Evolutionary conservation across 2,329 filamentous ascomycete genomes (phyloP), one percentile per base, ranked within the genome.

Genomic region (Rhinocladiella similis): DNA sequence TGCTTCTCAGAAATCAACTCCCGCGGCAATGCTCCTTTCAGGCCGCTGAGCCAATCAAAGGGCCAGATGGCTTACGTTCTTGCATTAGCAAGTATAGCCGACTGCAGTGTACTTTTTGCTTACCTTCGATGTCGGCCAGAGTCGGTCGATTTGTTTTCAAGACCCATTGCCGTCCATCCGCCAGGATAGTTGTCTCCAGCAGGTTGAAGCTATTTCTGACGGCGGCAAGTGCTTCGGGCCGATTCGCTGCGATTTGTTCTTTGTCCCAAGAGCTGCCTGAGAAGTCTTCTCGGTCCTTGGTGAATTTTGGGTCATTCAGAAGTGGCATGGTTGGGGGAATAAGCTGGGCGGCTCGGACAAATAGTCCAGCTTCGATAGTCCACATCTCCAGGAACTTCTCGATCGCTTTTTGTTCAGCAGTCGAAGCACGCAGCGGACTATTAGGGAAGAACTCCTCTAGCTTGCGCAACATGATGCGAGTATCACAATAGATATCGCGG

Each of bases 401-500:
- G 1, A 85, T 51, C 5, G 79, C 80, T 33, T 68, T 66, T 22
- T 79, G 70, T 7, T 80, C 75, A 2, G 69, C 67, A 27, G 68
- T 67, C 1, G 71, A 63, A 33, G 75, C 68, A 36, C 73, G 72
- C 59, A 76, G 57, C 66, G 74, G 67, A 13, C 73, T 68, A 2
- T 75, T 60, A 0, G 80, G 80, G 67, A 81, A 83, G 35, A 81
- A 72, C 1, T 73, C 64, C 41, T 65, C 62, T 1, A 91, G 81
- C 68, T 84, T 86, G 22, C 71, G 70, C 18, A 91, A 70, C 64
- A 90, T 90, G 19, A 90, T 79, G 2, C 85, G 82, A 1, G 85
- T 85, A 74, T 91, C 88, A 58, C 83, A 75, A 73, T 89, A 90
- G 42, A 91, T 73, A 66, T 89, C 83, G 5, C 81, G 77, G 14